These are phyloP conservation scores for Alternaria arbusti DNA, from an alignment of 2,329 filamentous ascomycete genomes.

Conservation along the genomic window DNA sequence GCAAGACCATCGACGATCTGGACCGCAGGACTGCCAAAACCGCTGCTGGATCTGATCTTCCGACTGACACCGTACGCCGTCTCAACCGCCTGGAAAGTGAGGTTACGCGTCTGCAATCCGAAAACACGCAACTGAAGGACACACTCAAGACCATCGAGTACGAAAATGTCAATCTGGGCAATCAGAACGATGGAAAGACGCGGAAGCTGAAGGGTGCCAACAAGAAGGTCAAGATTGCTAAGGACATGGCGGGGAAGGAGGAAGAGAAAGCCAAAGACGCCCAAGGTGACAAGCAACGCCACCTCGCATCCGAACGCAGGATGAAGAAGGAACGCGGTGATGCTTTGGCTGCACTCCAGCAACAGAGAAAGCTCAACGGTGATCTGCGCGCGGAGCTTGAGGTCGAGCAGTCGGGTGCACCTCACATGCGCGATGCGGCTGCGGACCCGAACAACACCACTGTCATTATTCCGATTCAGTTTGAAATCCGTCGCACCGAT, in stretches of 20 bases:
- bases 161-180: conserved; percentile 8
- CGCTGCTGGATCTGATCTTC: background rate
- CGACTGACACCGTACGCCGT: conserved; percentile 10
- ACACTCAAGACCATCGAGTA: conserved; percentile 8
- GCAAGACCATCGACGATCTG: conserved; percentile 2
- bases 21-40: conserved; percentile 3
- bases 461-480: conserved; percentile 18
- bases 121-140: conserved; percentile 16
- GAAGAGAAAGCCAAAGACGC: conserved; percentile 26
- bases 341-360: conserved; percentile 11
- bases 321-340: conserved; percentile 25
- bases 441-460: conserved; percentile 9
- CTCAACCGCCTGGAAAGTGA: conserved; percentile 20
- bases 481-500: conserved; percentile 17
- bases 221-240: conserved; percentile 25
- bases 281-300: conserved; percentile 17
- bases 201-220: conserved; percentile 24
- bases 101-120: conserved; percentile 6
- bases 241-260: conserved; percentile 18
- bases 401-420: conserved; percentile 16
- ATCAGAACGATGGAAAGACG: conserved; percentile 16
- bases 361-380: conserved; percentile 16
- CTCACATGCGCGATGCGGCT: conserved; percentile 19
- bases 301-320: conserved; percentile 15
- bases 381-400: conserved; percentile 17